These are phyloP conservation scores for Venturia asperata DNA, from an alignment of 2,329 filamentous ascomycete species.

Conservation along the genomic window DNA sequence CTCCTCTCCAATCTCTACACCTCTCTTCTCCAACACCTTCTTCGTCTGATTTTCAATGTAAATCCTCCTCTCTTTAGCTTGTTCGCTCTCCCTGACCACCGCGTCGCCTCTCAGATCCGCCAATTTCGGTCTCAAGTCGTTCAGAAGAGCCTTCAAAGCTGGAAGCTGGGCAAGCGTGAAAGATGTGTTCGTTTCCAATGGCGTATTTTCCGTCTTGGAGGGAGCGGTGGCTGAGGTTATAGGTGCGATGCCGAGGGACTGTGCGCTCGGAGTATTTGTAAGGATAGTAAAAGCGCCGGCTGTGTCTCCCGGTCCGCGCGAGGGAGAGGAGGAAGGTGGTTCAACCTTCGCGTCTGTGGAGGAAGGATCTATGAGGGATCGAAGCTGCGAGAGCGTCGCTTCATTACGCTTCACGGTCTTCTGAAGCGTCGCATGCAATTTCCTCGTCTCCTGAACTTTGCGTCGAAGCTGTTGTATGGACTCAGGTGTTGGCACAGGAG, in stretches of 20 bases:
- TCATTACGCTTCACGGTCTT: constrained; percentile 67
- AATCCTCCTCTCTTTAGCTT: constrained; percentile 62
- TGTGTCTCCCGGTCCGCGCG: background rate
- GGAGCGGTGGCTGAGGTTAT: constrained; percentile 32
- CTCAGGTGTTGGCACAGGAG: constrained; percentile 53
- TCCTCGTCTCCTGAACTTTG: constrained; percentile 70
- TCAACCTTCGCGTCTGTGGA: constrained; percentile 21
- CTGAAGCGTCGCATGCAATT: constrained; percentile 62
- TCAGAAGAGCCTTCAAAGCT: constrained; percentile 64
- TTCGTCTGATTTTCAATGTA: constrained; percentile 79
- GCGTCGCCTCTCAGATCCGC: constrained; percentile 33
- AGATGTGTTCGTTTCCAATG: constrained; percentile 62
- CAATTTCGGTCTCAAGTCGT: constrained; percentile 60
- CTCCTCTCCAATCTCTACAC: constrained; percentile 47
- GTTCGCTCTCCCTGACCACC: constrained; percentile 33
- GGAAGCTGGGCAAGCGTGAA: constrained; percentile 82
- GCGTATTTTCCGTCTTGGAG: constrained; percentile 21
- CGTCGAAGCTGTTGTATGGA: constrained; percentile 64
- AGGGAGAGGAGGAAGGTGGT: constrained; percentile 21
- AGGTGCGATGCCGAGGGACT: constrained; percentile 38
- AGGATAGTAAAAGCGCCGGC: constrained; percentile 48
- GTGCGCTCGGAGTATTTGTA: constrained; percentile 42
- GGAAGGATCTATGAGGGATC: constrained; percentile 41
- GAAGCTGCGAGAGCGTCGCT: constrained; percentile 58
- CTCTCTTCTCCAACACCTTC: constrained; percentile 67